Conservation (phyloP, 352 stramenopile genomes). For the Pseudoperonospora humuli region DNA sequence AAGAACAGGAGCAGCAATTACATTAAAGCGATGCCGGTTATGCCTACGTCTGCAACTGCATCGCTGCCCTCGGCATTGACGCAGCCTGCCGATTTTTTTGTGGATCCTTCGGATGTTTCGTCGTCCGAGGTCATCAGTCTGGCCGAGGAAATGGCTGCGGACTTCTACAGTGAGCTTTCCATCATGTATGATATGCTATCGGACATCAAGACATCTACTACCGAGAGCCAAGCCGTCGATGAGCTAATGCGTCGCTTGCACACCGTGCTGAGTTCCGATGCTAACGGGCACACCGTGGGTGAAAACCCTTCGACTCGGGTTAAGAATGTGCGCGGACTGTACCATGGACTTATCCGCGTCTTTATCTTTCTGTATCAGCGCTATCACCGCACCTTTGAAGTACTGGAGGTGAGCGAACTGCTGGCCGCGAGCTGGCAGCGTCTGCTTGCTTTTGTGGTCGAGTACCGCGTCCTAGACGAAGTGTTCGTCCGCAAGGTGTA, state of each 20-base stretch:
- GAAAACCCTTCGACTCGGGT: slow-evolving; percentile 13
- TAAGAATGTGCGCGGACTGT: slow-evolving; percentile 39
- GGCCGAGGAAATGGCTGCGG: slow-evolving; percentile 47
- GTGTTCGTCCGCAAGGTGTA: slow-evolving; percentile 46
- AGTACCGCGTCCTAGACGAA: slow-evolving; percentile 57
- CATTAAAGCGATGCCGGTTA: slow-evolving; percentile 7
- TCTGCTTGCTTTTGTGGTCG: slow-evolving; percentile 48
- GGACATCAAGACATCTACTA: slow-evolving; percentile 39
- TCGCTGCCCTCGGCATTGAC: slow-evolving; percentile 8
- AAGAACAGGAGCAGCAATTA: background rate
- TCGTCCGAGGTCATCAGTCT: slow-evolving; percentile 35
- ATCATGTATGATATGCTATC: slow-evolving; percentile 68
- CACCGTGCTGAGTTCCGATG: slow-evolving; percentile 13
- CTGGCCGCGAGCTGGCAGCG: slow-evolving; percentile 51
- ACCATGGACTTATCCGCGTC: slow-evolving; percentile 55
- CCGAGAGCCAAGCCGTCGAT: slow-evolving; percentile 42
- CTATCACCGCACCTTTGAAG: slow-evolving; percentile 42
- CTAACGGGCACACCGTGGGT: background rate
- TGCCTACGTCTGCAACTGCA: slow-evolving; percentile 12
- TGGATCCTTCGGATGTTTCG: slow-evolving; percentile 36
- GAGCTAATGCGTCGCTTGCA: slow-evolving; percentile 49
- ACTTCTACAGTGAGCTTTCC: slow-evolving; percentile 55
- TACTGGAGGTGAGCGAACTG: slow-evolving; percentile 52
- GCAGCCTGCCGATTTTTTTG: slow-evolving; percentile 31
- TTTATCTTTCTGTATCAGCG: slow-evolving; percentile 61